Percentiles rank a stretch among this genome's conserved stretches.
These are phyloP conservation scores for Carpinus viminea DNA, from an alignment of 306 rosid species.

Conservation along the genomic window DNA sequence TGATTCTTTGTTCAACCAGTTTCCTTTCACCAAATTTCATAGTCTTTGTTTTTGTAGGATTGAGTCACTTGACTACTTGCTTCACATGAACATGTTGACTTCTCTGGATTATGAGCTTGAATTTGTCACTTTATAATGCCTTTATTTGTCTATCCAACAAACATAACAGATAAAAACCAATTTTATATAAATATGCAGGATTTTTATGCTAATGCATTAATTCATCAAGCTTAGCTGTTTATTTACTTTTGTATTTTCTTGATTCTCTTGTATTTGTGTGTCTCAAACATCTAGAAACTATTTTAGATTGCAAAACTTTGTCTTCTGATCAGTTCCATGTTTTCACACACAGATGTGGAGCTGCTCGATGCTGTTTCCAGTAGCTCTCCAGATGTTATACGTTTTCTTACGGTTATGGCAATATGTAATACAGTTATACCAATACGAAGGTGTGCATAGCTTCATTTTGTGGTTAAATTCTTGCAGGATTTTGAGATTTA, in stretches of 20 bases:
- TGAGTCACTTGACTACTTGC: not conserved
- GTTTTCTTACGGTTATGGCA: constrained; percentile 87
- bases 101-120: constrained; percentile 11
- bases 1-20: constrained; percentile 15
- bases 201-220: constrained; percentile 14
- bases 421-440: constrained; percentile 95
- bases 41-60: constrained; percentile 3
- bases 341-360: constrained; percentile 67
- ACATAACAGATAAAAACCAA: not conserved
- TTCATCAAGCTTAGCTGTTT: constrained; percentile 9
- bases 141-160: constrained; percentile 15
- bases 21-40: not conserved
- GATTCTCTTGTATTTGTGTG: constrained; percentile 7
- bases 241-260: constrained; percentile 11
- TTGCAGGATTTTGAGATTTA: constrained; percentile 17
- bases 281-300: not conserved
- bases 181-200: constrained; percentile 12
- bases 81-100: constrained; percentile 6
- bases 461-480: constrained; percentile 7
- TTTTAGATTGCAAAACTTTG: constrained; percentile 23
- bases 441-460: constrained; percentile 61
- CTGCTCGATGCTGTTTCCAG: constrained; percentile 67
- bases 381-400: constrained; percentile 72
- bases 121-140: constrained; percentile 12
- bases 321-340: constrained; percentile 36